A percentile compares a stretch with the other conserved stretches of the same genome.
Conservation (phyloP, 2,329 filamentous ascomycete genomes). For the Cladorrhinum sp. region DNA sequence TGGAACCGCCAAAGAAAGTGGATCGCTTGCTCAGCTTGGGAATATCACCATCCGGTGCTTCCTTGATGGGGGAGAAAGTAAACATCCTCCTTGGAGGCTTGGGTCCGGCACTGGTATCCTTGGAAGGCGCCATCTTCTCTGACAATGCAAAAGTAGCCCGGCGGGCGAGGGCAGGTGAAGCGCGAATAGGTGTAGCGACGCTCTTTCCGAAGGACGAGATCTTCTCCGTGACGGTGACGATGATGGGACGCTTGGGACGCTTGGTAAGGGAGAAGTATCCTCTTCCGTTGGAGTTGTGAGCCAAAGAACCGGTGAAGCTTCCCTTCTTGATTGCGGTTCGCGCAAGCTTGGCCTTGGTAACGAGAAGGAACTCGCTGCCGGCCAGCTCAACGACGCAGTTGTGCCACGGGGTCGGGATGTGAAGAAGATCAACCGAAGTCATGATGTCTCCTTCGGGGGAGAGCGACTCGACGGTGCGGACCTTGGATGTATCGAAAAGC, state of each 20-base stretch:
- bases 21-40: not conserved
- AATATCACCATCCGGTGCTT: not conserved
- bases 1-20: not conserved
- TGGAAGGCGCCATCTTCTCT: not conserved
- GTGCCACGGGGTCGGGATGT: conserved; percentile 24
- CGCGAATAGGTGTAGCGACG: not conserved
- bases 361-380: conserved; percentile 15
- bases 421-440: conserved; percentile 20
- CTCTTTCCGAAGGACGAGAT: not conserved
- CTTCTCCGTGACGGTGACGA: conserved; percentile 3
- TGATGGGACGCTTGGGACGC: not conserved
- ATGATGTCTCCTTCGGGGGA: conserved; percentile 17
- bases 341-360: conserved; percentile 21
- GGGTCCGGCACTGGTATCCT: not conserved
- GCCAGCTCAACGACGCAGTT: conserved; percentile 19
- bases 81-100: conserved; percentile 1
- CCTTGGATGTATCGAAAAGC: conserved; percentile 19
- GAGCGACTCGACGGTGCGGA: conserved; percentile 16
- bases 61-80: conserved; percentile 1
- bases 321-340: conserved; percentile 15
- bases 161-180: conserved; percentile 1
- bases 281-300: not conserved
- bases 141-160: conserved; percentile 3
- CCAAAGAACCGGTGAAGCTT: conserved; percentile 12
- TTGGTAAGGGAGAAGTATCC: conserved; percentile 12